Evolutionary conservation across 805 yeast genomes (phyloP).

Genomic region (Yarrowia alimentaria): DNA sequence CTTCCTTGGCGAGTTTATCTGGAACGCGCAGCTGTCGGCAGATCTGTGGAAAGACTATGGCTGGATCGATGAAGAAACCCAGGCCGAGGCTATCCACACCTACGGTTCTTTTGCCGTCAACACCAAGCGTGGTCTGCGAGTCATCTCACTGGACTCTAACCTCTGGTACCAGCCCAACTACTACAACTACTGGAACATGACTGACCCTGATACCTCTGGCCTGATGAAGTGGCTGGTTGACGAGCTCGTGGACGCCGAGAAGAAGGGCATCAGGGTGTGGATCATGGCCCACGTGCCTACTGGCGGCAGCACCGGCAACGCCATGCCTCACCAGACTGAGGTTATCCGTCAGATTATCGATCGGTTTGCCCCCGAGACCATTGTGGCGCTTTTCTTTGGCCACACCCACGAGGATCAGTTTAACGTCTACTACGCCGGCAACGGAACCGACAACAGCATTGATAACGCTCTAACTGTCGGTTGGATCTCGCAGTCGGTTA

Average conservation of each 20-base stretch:
- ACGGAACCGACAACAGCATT: conserved; percentile 45
- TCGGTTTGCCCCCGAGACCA: conserved; percentile 65
- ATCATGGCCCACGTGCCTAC: conserved; percentile 67
- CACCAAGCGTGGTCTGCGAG: conserved; percentile 56
- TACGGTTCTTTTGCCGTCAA: conserved; percentile 61
- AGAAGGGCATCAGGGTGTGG: conserved; percentile 63
- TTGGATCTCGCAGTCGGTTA: conserved; percentile 65
- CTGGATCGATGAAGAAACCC: conserved; percentile 44
- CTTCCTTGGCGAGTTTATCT: conserved; percentile 44
- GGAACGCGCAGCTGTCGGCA: conserved; percentile 51
- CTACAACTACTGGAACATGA: conserved; percentile 50
- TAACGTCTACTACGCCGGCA: conserved; percentile 50
- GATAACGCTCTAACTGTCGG: conserved; percentile 49
- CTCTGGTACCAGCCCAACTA: conserved; percentile 64
- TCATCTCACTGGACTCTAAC: conserved; percentile 64
- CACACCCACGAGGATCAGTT: conserved; percentile 72
- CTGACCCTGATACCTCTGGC: conserved; percentile 63
- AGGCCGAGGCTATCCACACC: conserved; percentile 39
- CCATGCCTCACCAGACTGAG: conserved; percentile 57
- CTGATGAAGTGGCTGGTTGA: conserved; percentile 58
- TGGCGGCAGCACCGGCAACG: conserved; percentile 45
- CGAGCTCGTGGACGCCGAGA: conserved; percentile 60
- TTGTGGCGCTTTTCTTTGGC: conserved; percentile 68
- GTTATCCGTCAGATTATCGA: conserved; percentile 57
- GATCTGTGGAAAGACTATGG: conserved; percentile 49